Conservation (phyloP, 495 filamentous ascomycete species). For the Aspergillus haitiensis region DNA sequence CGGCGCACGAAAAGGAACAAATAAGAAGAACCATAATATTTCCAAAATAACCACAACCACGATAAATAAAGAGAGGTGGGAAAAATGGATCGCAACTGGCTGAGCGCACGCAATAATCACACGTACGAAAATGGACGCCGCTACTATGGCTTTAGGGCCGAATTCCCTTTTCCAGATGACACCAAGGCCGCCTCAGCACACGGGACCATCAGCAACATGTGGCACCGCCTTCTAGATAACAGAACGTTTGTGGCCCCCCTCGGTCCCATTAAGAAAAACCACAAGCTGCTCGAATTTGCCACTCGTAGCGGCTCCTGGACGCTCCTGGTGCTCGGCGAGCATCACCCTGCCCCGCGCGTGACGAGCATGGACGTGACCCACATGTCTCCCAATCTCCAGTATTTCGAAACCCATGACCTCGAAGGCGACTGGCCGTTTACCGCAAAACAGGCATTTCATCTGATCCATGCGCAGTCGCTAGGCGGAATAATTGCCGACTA, state of each 20-base stretch:
- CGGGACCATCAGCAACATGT: not conserved
- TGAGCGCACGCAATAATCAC: not conserved
- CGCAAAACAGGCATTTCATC: slow-evolving; percentile 4
- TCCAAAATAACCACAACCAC: no score
- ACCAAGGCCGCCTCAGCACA: not conserved
- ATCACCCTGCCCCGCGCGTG: not conserved
- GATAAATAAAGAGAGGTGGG: no score
- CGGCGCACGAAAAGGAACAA: no score
- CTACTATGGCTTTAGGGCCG: slow-evolving; percentile 6
- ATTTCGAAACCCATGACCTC: not conserved
- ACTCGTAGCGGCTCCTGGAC: not conserved
- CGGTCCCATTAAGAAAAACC: not conserved
- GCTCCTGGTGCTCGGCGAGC: not conserved
- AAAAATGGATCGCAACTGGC: no score
- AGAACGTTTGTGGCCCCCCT: not conserved
- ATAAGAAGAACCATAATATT: no score
- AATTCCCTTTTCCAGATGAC: slow-evolving; percentile 5
- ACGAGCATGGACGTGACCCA: slow-evolving; percentile 3
- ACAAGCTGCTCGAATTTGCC: not conserved
- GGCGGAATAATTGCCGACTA: slow-evolving; percentile 7
- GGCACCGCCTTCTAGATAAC: not conserved
- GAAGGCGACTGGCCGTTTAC: slow-evolving; percentile 11
- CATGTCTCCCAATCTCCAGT: not conserved
- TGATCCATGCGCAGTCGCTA: not conserved
- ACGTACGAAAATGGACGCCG: slow-evolving; percentile 7